These are phyloP conservation scores for Diaporthe capsici DNA, from an alignment of 2,329 filamentous ascomycete species.

Conservation along the genomic window DNA sequence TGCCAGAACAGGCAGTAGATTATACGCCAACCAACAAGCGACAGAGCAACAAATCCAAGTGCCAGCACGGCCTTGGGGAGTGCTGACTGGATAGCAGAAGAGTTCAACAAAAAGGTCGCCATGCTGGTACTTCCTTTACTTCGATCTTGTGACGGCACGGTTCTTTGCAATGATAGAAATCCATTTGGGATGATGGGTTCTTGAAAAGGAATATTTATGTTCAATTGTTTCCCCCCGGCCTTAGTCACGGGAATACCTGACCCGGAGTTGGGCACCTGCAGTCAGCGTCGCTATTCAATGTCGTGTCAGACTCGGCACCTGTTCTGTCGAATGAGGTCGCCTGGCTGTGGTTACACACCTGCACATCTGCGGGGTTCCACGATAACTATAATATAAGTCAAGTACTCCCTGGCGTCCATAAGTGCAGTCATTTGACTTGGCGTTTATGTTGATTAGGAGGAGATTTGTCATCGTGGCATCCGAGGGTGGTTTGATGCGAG, in stretches of 20 bases:
- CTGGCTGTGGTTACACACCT: not conserved
- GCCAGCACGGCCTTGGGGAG: conserved; percentile 12
- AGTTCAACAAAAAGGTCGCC: conserved; percentile 2
- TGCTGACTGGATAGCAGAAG: conserved; percentile 6
- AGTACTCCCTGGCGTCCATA: not conserved
- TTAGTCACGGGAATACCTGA: conserved; percentile 5
- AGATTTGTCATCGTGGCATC: not conserved
- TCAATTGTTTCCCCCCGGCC: no score
- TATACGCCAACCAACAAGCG: conserved; percentile 6
- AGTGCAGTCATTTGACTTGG: not conserved
- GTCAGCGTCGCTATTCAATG: conserved; percentile 11
- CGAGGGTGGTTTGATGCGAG: not conserved
- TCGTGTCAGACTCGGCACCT: conserved; percentile 5
- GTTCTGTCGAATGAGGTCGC: conserved; percentile 22
- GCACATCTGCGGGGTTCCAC: conserved; percentile 16
- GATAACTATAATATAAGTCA: not conserved
- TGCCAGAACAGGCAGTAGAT: conserved; percentile 46
- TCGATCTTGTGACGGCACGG: not conserved
- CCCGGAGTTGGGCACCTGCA: conserved; percentile 3
- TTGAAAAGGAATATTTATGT: not conserved
- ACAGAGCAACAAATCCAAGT: not conserved
- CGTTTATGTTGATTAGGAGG: not conserved
- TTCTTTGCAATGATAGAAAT: not conserved
- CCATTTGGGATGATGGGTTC: not conserved
- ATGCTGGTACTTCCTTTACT: not conserved